Base-by-base conservation (phyloP, 345 rosid genomes). In the Jatropha curcas region DNA sequence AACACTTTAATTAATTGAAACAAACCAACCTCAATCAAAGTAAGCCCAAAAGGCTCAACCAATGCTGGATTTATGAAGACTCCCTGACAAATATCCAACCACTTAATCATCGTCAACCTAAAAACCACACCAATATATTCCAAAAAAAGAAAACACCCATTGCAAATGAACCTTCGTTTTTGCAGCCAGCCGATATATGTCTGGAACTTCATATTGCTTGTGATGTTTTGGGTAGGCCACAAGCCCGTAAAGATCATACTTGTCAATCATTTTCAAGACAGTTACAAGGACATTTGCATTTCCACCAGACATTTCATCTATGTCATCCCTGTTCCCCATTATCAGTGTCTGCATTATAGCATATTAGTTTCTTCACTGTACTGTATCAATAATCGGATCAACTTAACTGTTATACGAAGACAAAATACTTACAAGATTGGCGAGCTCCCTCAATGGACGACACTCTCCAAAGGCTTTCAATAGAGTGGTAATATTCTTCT, bases 171-270 rank as follows among this genome's bases (percentile, higher is more conserved):
- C 96, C 96, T 95, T 95, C 57, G 96, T 92, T 74, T 86, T 89
- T 14, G 92, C 98, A 12, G 98, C 96, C 66, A 95, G 95, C 34
- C 99, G 80, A 74, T 95, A 92, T 66, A 95, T 95, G 13, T 95
- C 99, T 5, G 99, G 98, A 75, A 95, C 99, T 73, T 95, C 99
- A 67, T 81, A 77, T 73, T 94, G 98, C 85, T 86, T 94, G 81
- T 94, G 98, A 87, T 94, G 98, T 85, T 94, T 94, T 22, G 98
- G 98, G 79, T 90, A 88, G 59, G 98, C 98, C 35, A 92, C 98
- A 46, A 70, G 88, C 39, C 98, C 98, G 60, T 94, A 94, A 30
- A 94, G 97, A 72, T 94, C 98, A 64, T 92, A 92, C 80, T 94
- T 92, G 73, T 94, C 99, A 34, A 94, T 84, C 65, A 92, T 76